Base-by-base conservation (phyloP, 495 filamentous ascomycete species). In the Apodospora peruviana region DNA sequence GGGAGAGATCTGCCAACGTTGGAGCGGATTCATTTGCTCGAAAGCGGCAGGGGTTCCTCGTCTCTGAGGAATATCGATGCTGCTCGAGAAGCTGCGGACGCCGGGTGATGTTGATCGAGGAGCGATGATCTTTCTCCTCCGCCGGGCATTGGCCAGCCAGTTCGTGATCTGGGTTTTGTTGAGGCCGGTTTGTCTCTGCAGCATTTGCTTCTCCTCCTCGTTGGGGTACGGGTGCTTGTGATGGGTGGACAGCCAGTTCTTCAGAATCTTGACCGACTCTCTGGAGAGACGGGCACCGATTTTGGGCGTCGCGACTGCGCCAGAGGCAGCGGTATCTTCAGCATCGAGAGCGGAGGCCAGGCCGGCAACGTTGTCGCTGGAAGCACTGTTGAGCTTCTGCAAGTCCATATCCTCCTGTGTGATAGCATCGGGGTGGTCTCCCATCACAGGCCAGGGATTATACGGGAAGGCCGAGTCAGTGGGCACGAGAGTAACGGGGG, bases 81-180 rank as follows among this genome's bases (percentile, higher is more conserved):
- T 77, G 43, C 76, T 76, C n/a, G 75, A 58, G 55, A 68, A 73
- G 49, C 63, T 70, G 19, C 70, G 70, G 17, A 79, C 65, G 46
- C 79, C 77, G 14, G 82, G 81, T 20, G 76, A 79, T 16, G 74
- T 80, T 17, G 78, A 79, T 44, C 77, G 68, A 18, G 75, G 70
- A 21, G 79, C 70, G 22, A 79, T 43, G 16, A 84, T 78, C 71
- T 91, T 91, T 47, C 84, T 81, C 47, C 88, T 74, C 29, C 88
- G 79, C 34, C 88, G 82, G 46, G 88, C 86, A 63, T 94, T 94
- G 43, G 88, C 88, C 10, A 94, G 77, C 88, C 88, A 93, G 59
- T 91, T 91, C 20, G 81, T 81, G 43, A 94, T 87, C 62, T 94
- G 88, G 10, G 72, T 82, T 53, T 82, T 77, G 52, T 74, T 88